These are phyloP conservation scores for Thielaviopsis ethacetica DNA, from an alignment of 2,329 filamentous ascomycete species.

Conservation along the genomic window DNA sequence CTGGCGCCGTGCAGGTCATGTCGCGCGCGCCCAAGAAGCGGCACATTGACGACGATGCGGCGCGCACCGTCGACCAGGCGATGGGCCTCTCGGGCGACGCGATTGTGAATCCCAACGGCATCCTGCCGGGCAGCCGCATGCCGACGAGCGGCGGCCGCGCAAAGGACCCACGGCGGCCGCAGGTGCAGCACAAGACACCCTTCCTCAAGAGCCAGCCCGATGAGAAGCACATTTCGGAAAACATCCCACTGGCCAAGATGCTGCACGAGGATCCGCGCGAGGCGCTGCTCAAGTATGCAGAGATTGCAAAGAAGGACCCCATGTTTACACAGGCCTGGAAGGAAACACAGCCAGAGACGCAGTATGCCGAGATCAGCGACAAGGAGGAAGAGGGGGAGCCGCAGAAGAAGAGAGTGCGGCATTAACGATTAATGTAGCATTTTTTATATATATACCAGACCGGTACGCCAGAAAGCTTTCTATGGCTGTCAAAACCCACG, in stretches of 20 bases:
- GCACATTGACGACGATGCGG: constrained; percentile 85
- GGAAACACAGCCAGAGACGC: constrained; percentile 76
- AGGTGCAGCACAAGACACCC: constrained; percentile 69
- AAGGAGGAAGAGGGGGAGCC: constrained; percentile 55
- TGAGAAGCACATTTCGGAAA: constrained; percentile 72
- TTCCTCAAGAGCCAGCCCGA: constrained; percentile 85
- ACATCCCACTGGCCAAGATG: constrained; percentile 80
- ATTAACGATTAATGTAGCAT: constrained; percentile 18
- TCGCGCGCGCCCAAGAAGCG: constrained; percentile 85
- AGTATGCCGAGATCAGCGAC: constrained; percentile 81
- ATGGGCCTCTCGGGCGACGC: constrained; percentile 70
- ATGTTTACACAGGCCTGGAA: constrained; percentile 92
- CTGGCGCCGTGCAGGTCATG: constrained; percentile 78
- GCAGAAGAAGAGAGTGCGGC: constrained; percentile 46
- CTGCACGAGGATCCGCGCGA: constrained; percentile 91
- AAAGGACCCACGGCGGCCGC: constrained; percentile 66
- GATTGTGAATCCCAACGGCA: constrained; percentile 53
- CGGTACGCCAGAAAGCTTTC: neutral
- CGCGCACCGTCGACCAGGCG: constrained; percentile 68
- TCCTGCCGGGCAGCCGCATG: constrained; percentile 30
- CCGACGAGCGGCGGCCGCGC: constrained; percentile 61
- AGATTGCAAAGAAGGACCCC: constrained; percentile 81
- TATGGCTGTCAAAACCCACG: neutral
- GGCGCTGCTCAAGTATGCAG: constrained; percentile 85
- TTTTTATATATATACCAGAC: neutral